These are phyloP conservation scores for Breviolum minutum DNA, from an alignment of 73 alveolate species.

Conservation along the genomic window DNA sequence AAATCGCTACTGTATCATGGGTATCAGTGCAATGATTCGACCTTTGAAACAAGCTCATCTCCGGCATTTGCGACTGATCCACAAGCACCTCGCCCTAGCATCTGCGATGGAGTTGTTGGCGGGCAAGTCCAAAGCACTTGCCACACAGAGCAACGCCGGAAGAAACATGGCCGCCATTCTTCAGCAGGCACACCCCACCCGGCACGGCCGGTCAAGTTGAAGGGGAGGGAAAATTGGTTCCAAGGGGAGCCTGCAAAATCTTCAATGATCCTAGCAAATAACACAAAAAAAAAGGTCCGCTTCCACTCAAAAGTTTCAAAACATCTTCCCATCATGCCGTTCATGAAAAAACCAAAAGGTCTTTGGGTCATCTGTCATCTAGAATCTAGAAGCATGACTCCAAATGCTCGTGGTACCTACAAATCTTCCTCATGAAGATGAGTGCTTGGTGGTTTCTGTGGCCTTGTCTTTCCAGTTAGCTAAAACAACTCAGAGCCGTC, in stretches of 20 bases:
- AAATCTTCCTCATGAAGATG: not conserved
- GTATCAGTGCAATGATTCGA: not conserved
- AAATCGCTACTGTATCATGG: not conserved
- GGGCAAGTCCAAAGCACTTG: slow-evolving; percentile 32
- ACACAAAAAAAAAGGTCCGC: not conserved
- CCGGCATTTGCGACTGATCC: not conserved
- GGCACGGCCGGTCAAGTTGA: not conserved
- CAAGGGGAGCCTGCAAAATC: not conserved
- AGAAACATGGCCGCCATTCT: not conserved
- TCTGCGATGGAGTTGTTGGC: slow-evolving; percentile 52
- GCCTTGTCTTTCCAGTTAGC: not conserved
- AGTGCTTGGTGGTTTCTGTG: not conserved
- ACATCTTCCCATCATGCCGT: not conserved
- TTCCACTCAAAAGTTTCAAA: not conserved
- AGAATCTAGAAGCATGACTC: not conserved
- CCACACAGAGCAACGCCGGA: not conserved
- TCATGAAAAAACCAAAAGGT: too few relatives aligned
- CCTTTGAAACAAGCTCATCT: not conserved
- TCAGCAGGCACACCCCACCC: not conserved
- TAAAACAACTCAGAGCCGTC: not conserved
- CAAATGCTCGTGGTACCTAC: not conserved
- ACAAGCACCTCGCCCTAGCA: slow-evolving; percentile 3
- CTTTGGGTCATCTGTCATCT: not conserved
- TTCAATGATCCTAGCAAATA: too few relatives aligned
- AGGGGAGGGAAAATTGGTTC: not conserved